phyloP scores from a whole-genome alignment of 441 rosid species.

The Brassica hybrid region DNA sequence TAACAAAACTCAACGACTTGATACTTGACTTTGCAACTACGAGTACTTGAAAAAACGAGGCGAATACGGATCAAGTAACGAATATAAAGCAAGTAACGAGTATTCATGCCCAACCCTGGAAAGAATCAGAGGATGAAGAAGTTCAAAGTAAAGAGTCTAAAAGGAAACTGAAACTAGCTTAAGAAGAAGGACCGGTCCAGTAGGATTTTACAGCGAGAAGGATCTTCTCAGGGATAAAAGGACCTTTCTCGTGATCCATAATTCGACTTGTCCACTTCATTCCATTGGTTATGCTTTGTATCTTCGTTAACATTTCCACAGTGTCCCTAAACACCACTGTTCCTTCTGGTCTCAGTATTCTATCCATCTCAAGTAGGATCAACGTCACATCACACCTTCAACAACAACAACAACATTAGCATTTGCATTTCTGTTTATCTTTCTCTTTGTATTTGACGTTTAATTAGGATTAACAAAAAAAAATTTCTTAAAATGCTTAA shows the following conservation, averaged over 20 bases:
- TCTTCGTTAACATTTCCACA: conserved; percentile 77
- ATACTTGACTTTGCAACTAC: no score
- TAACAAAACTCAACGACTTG: no score
- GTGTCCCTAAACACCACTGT: conserved; percentile 86
- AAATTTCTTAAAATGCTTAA: neutral
- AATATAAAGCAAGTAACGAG: no score
- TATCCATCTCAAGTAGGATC: conserved; percentile 94
- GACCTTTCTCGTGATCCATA: conserved; percentile 95
- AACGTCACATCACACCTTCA: conserved; percentile 77
- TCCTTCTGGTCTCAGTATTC: conserved; percentile 94
- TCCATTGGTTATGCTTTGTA: conserved; percentile 74
- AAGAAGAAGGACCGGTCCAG: conserved; percentile 70
- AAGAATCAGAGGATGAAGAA: conserved; percentile 10
- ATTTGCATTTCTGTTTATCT: neutral
- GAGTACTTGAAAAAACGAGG: no score
- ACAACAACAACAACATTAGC: conserved; percentile 11
- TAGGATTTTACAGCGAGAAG: conserved; percentile 85
- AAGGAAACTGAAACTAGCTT: conserved; percentile 8
- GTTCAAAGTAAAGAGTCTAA: neutral
- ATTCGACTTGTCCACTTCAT: conserved; percentile 93
- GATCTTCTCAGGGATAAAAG: conserved; percentile 91
- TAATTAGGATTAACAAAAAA: neutral
- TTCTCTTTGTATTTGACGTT: neutral
- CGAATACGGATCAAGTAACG: no score
- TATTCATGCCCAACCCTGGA: no score